Base-by-base conservation (phyloP, 2,329 filamentous ascomycete species). In the Epicoccum nigrum region DNA sequence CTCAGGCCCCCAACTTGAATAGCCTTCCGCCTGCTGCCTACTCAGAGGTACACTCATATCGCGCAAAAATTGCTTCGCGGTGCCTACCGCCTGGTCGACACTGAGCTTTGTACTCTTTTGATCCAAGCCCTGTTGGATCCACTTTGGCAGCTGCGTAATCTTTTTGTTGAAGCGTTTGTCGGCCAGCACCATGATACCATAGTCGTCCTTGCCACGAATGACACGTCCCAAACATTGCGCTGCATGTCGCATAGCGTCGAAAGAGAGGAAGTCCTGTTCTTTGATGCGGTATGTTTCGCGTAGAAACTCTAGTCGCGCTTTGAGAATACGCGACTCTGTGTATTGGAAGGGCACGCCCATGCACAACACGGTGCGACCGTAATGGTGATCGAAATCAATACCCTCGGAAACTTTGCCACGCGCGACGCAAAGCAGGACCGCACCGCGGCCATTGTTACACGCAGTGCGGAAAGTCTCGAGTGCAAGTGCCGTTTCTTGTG, bases 301-400 rank as follows among this genome's bases (percentile, higher is more conserved):
- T n/a, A 99, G 75, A 70, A 99, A 99, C 68, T 99, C 92, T 3
- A 99, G 83, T 2, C 94, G 86, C 1, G 94, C 94, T 77, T 97
- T 99, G 37, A 99, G 81, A 54, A 99, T 99, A 25, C 94, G 86
- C 0, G 92, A 97, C 72, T 99, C 94, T 2, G 95, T 99, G 77
- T 99, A 99, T 74, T 99, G 94, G 76, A 97, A 99, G 0, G 94
- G 94, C 1, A 97, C 93, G 33, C 94, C 94, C 60, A 99, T 97
- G 69, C 92, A 97, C 40, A 99, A 73, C 75, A 99, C 95, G 11
- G 93, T 94, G 47, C 94, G 88, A 31, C 94, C 94, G 72, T 97
- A 99, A 67, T 99, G 94, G 68, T 99, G 94, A 73, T 99, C 94
- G 67, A 99, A 99, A 84, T 99, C 94, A 62, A 99, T 97, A 39